Base-by-base conservation (phyloP, 495 filamentous ascomycete genomes). In the Penicillium chermesinum region DNA sequence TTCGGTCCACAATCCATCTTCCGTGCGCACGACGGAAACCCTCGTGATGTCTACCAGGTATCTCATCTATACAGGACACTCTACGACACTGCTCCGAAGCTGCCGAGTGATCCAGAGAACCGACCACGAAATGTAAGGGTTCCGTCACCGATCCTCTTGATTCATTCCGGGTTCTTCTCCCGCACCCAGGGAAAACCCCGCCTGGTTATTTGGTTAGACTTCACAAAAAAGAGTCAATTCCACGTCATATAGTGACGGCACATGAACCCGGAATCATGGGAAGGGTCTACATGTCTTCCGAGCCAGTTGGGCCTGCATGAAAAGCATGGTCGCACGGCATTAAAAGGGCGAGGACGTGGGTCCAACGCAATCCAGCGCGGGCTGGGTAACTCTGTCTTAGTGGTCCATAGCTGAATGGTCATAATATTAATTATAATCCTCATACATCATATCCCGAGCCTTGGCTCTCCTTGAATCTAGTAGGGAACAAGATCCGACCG, bases 291-390 rank as follows among this genome's bases (percentile, higher is more conserved):
- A 46, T 46, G n/a, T n/a, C n/a, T n/a, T n/a, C n/a, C n/a, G n/a
- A n/a, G n/a, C n/a, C n/a, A n/a, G n/a, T n/a, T 30, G 7, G 42
- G 21, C n/a, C 30, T 36, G 21, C 37, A 46, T 46, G n/a, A 30
- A 30, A 30, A 30, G 25, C 10, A 30, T 30, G 25, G 25, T 30
- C 25, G 25, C 25, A 30, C 25, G 10, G n/a, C n/a, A n/a, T n/a
- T n/a, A n/a, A n/a, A n/a, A n/a, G n/a, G 34, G 30, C 41, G 41
- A 46, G 22, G 34, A 30, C 16, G 17, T 33, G n/a, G n/a, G 25
- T 30, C 25, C 4, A 30, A 30, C 25, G 25, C 10, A 10, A 30
- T 30, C 25, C 25, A 30, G 25, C 10, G 25, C 10, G 25, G n/a
- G 10, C 25, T 5, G 35, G 39, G 45, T 32, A 14, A 41, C 10